Evolutionary conservation across 495 filamentous ascomycete genomes (phyloP).

Genomic region (Hyaloscypha hepaticicola): DNA sequence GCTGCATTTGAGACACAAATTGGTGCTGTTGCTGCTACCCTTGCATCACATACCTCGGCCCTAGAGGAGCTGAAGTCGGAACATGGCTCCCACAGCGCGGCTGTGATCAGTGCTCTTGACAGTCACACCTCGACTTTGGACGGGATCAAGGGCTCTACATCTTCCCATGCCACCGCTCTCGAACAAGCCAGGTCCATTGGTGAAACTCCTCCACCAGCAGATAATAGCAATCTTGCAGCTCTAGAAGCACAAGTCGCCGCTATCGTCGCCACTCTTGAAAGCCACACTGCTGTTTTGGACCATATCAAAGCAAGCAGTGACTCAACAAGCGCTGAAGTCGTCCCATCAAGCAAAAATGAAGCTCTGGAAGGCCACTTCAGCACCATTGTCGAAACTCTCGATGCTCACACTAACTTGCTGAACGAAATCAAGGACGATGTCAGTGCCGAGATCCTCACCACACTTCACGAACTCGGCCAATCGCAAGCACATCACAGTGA

Average conservation of each 20-base stretch:
- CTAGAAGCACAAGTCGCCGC: neutral
- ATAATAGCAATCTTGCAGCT: neutral
- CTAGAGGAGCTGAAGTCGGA: neutral
- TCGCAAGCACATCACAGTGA: conserved; percentile 15
- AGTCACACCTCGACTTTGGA: conserved; percentile 11
- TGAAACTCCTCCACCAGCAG: neutral
- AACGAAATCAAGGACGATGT: conserved; percentile 32
- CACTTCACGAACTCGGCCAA: conserved; percentile 25
- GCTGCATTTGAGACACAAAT: neutral
- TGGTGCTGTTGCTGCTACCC: neutral
- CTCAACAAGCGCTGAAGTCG: conserved; percentile 11
- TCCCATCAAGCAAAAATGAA: neutral
- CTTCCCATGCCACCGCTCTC: neutral
- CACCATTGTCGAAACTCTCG: conserved; percentile 22
- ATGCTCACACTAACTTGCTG: conserved; percentile 19
- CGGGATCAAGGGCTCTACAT: conserved; percentile 11
- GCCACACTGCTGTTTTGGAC: neutral
- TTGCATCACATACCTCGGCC: neutral
- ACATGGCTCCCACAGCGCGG: conserved; percentile 5
- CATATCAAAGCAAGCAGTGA: neutral
- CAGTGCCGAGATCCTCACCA: conserved; percentile 26
- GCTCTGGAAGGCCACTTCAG: conserved; percentile 3
- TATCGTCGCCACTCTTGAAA: neutral
- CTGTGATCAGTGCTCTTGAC: neutral
- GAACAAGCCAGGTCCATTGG: neutral